Conservation (phyloP, 306 rosid species). For the Purshia tridentata region DNA sequence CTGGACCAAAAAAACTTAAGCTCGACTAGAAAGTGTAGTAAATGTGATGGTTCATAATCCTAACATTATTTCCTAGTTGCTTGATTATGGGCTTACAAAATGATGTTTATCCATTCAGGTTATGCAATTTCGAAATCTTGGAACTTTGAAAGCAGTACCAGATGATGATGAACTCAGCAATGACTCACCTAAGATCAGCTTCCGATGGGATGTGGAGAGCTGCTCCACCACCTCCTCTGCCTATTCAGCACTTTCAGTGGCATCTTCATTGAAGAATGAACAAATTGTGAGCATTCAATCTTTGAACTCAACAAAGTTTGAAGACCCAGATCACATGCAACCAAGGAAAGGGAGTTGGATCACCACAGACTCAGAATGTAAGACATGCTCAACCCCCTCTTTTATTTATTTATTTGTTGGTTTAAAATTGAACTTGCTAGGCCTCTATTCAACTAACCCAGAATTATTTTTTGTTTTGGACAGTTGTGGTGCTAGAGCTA, state of each 20-base stretch:
- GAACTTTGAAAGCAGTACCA: slow-evolving; percentile 45
- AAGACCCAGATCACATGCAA: slow-evolving; percentile 26
- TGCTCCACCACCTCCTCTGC: slow-evolving; percentile 71
- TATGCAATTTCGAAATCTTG: slow-evolving; percentile 52
- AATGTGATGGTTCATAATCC: neutral
- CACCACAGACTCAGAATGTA: slow-evolving; percentile 93
- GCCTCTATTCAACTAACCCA: slow-evolving; percentile 21
- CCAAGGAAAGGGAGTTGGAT: slow-evolving; percentile 81
- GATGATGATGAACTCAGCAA: slow-evolving; percentile 52
- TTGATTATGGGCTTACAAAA: neutral
- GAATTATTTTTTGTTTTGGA: slow-evolving; percentile 2
- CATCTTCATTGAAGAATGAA: slow-evolving; percentile 46
- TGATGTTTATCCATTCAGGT: slow-evolving; percentile 43
- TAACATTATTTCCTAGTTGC: neutral
- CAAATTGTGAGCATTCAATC: slow-evolving; percentile 33
- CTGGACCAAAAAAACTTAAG: too few species aligned
- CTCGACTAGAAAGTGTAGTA: neutral
- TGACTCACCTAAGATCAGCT: slow-evolving; percentile 90
- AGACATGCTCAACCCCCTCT: slow-evolving; percentile 20
- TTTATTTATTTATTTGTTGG: slow-evolving; percentile 1
- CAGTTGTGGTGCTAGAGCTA: slow-evolving; percentile 97
- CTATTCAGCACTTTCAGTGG: slow-evolving; percentile 48
- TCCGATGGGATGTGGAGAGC: slow-evolving; percentile 84
- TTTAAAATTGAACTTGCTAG: neutral
- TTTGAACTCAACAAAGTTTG: slow-evolving; percentile 32